Base-by-base conservation (phyloP, 345 rosid genomes). In the Orychophragmus violaceus region DNA sequence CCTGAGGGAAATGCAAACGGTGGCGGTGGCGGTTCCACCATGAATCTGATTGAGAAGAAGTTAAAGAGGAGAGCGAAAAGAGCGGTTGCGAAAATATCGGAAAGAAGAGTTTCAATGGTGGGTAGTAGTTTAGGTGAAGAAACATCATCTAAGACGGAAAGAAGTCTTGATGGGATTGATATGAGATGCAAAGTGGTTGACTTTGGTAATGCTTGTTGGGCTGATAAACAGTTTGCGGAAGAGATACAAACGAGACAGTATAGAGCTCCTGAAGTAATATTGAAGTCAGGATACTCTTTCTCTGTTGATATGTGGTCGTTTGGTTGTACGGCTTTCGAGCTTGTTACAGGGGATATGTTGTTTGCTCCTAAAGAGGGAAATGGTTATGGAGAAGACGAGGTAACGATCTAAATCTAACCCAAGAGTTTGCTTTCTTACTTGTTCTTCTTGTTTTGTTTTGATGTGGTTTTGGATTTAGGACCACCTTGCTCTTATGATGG, bases 231-330 rank as follows among this genome's bases (percentile, higher is more conserved):
- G 49, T 80, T 95, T 75, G 91, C 96, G 0, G 91, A 81, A 57
- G 99, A 95, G 70, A 95, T 95, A 64, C 99, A 95, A 67, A 95
- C 97, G 14, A 89, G 97, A 74, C 96, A 95, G 62, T 95, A 95
- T 53, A 80, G 99, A 84, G 96, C 99, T 76, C 99, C 99, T 25
- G 97, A 91, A 78, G 95, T 95, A 11, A 68, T 95, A 60, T 77
- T 95, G 21, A 82, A 66, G 59, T 72, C 96, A 0, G 96, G 97
- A 2, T 91, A 89, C 79, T 79, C 96, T 23, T 91, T 70, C 69
- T 82, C 91, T 32, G 95, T 82, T 62, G 99, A 95, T 77, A 89
- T 91, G 89, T 95, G 99, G 99, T 95, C 99, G 24, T 95, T 95
- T 82, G 99, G 86, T 74, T 95, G 99, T 81, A 91, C 86, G 1